A percentile compares a stretch with the other conserved stretches of the same genome.
Conservation (phyloP, 768 basidiomycete genomes). For the Rhizopogon vinicolor region DNA sequence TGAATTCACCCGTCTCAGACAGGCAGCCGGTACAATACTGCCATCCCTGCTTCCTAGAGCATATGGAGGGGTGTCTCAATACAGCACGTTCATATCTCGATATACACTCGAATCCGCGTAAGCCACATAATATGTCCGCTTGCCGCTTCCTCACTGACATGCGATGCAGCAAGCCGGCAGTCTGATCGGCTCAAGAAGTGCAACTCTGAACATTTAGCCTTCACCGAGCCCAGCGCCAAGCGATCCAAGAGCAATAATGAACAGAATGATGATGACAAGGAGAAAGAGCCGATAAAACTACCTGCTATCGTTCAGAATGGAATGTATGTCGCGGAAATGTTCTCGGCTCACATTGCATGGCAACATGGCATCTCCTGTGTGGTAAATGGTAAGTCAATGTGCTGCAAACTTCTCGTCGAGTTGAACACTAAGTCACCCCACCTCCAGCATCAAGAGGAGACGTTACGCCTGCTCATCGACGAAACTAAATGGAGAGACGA, state of each 20-base stretch:
- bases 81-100: too few relatives aligned
- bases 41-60: too few relatives aligned
- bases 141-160: background rate
- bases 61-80: too few relatives aligned
- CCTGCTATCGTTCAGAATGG: background rate
- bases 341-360: background rate
- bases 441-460: constrained; percentile 52
- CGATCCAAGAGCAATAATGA: background rate
- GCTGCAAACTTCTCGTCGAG: background rate
- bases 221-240: background rate
- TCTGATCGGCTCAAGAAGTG: background rate
- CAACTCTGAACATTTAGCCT: background rate
- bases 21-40: too few relatives aligned
- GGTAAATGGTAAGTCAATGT: background rate
- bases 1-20: too few relatives aligned
- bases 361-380: background rate
- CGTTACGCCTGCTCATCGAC: constrained; percentile 69
- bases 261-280: background rate
- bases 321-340: background rate
- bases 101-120: too few relatives aligned
- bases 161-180: background rate
- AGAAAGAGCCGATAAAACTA: background rate
- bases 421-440: constrained; percentile 47
- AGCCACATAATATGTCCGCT: background rate
- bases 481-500: constrained; percentile 89